A percentile compares a stretch with the other conserved stretches of the same genome.
phyloP scores from a whole-genome alignment of 1,284 basidiomycete species.

The Pseudozyma sp. region DNA sequence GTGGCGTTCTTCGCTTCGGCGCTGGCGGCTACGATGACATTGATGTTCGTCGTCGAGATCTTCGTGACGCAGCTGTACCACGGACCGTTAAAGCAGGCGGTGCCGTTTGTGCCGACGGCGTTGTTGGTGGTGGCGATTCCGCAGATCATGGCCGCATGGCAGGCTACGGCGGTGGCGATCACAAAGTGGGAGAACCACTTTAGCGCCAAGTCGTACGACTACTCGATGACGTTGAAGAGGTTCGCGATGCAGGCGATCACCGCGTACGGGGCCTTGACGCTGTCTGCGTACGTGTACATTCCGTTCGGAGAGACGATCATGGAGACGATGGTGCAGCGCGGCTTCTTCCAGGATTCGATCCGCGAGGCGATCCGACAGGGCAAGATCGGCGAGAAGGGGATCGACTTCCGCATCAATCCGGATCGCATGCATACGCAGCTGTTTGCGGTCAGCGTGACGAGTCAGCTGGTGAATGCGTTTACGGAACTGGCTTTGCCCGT shows the following conservation, averaged over 20 bases:
- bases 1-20: conserved; percentile 80
- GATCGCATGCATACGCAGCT: conserved; percentile 86
- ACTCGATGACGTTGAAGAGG: conserved; percentile 88
- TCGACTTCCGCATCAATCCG: conserved; percentile 71
- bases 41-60: conserved; percentile 69
- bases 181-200: conserved; percentile 82
- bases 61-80: conserved; percentile 72
- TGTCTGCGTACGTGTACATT: conserved; percentile 67
- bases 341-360: conserved; percentile 57
- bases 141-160: conserved; percentile 82
- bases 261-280: conserved; percentile 75
- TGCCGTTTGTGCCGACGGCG: conserved; percentile 83
- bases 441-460: conserved; percentile 93
- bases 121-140: conserved; percentile 87
- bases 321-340: conserved; percentile 56
- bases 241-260: conserved; percentile 90
- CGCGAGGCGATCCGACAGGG: conserved; percentile 54
- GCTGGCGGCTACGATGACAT: conserved; percentile 73
- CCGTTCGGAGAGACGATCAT: conserved; percentile 67
- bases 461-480: conserved; percentile 85
- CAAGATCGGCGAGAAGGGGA: conserved; percentile 33
- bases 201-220: conserved; percentile 80
- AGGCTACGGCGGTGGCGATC: conserved; percentile 76
- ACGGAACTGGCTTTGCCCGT: conserved; percentile 83
- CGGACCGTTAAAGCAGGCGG: conserved; percentile 81